A percentile compares a stretch with the other conserved stretches of the same genome.
phyloP scores from a whole-genome alignment of 192 early-diverging fungal genomes.

The Irineochytrium annulatum region DNA sequence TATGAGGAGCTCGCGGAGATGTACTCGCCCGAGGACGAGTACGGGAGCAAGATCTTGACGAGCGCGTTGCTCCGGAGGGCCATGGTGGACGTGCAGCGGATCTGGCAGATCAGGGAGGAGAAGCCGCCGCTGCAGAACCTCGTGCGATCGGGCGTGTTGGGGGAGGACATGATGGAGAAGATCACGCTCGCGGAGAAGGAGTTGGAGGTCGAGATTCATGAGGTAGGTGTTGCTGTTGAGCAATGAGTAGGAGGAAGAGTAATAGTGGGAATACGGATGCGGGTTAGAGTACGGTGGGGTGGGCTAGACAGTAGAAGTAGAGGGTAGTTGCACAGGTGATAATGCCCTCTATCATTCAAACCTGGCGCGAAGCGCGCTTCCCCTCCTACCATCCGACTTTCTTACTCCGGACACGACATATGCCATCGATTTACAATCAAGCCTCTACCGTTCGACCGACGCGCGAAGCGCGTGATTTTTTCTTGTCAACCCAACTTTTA shows the following conservation, averaged over 20 bases:
- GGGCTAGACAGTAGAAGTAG: too few species aligned
- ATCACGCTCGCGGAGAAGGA: conserved; percentile 76
- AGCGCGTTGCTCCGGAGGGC: conserved; percentile 78
- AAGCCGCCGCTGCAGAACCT: conserved; percentile 70
- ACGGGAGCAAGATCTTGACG: conserved; percentile 49
- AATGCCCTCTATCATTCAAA: not conserved
- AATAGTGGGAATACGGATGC: too few species aligned
- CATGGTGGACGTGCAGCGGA: conserved; percentile 68
- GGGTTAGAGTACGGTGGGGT: too few species aligned
- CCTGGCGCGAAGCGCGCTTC: not conserved
- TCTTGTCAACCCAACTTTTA: too few species aligned
- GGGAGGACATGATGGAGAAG: conserved; percentile 76
- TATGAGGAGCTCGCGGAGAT: conserved; percentile 48
- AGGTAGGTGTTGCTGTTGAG: conserved; percentile 33
- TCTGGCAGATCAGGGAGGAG: conserved; percentile 72
- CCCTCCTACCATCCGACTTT: conserved; percentile 7
- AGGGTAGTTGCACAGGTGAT: not conserved
- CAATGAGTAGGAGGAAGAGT: too few species aligned
- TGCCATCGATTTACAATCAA: too few species aligned
- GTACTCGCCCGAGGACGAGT: conserved; percentile 36
- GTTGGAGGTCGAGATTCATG: conserved; percentile 71
- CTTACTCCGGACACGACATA: too few species aligned
- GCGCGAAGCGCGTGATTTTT: too few species aligned
- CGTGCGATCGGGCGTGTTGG: conserved; percentile 74
- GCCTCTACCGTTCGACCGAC: too few species aligned